Base-by-base conservation (phyloP, 192 early-diverging fungal genomes). In the Haplosporangium gracile region DNA sequence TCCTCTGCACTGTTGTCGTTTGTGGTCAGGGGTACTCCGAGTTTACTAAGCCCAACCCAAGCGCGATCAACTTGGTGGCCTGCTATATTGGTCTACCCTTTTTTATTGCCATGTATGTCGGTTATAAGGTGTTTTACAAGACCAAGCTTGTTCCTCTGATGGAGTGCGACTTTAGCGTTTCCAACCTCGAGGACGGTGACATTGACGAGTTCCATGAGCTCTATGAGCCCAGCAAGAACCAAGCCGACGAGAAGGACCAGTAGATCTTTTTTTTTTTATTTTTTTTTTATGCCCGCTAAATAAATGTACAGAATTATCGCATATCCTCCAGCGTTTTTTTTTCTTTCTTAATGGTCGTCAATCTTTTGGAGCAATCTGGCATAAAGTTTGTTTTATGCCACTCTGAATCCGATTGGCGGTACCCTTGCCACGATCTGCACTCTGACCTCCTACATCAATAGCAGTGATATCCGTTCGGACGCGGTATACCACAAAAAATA, bases 121-220 rank as follows among this genome's bases (percentile, higher is more conserved):
- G 84, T 7, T 96, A 93, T 91, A 95, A 95, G 89, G 74, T 92
- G 43, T 74, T 88, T 77, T 94, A 93, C 78, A 90, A 88, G 70
- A 93, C 94, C 43, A 91, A 92, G 82, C 73, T 95, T 51, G 89
- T 95, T 43, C 92, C 91, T 20, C 75, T 94, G 36, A 57, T 89
- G 73, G 94, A 95, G 39, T 82, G 90, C 70, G 95, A 96, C 65
- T 90, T 96, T 53, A 80, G 83, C 29, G 83, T 80, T 7, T 85
- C 83, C 11, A 85, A 85, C 53, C 53, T 85, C 39, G 83, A 85
- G 63, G 78, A 85, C 24, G 83, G 83, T 6, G 83, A 85, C 70
- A 85, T 85, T 77, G 78, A 85, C 39, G 78, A 85, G 68, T 77
- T 80, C 70, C 83, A 85, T 40, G 83, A 85, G 83, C 75, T 80